Evolutionary conservation across 1,139 yeast genomes (phyloP), one percentile per base, ranked within the genome.

Genomic region (Geotrichum macrosporum): DNA sequence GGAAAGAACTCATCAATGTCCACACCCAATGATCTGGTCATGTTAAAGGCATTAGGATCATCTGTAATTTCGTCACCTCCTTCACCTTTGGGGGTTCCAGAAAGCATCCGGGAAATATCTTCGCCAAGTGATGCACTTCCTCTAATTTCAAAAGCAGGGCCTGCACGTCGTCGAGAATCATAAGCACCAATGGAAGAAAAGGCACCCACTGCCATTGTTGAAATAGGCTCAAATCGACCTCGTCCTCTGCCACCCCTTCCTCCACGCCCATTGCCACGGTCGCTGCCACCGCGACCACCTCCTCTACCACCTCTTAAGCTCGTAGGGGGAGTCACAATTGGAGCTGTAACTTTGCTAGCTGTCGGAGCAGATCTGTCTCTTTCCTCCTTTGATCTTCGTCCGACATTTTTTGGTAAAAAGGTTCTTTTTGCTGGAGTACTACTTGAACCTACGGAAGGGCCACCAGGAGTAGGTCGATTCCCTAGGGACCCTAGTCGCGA

Each of bases 351-450:
- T 29, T 46, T 39, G 16, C 43, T 46, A 44, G 75, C 67, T 52
- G 73, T 71, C 1, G 88, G 86, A 0, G 88, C 88, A 33, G 79
- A 78, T 37, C 82, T 80, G 27, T 80, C 94, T 62, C 96, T 71
- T 59, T 86, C 95, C 58, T 84, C 92, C 56, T 85, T 82, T 18
- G 87, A 70, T 62, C 86, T 78, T 64, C 96, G 72, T 1, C 85
- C 86, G 35, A 87, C 95, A 1, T 73, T 81, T 63, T 87, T 87
- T 1, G 96, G 96, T 60, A 80, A 77, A 66, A 87, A 87, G 77
- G 70, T 29, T 73, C 71, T 16, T 79, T 77, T 57, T 75, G 10
- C 27, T 24, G 79, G 13, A 68, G 57, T 57, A 20, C 26, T 18
- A 18, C 33, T 26, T 2, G 33, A 6, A 24, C 27, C 27, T 24